phyloP scores from a whole-genome alignment of 768 basidiomycete species.

The Naganishia friedmannii region DNA sequence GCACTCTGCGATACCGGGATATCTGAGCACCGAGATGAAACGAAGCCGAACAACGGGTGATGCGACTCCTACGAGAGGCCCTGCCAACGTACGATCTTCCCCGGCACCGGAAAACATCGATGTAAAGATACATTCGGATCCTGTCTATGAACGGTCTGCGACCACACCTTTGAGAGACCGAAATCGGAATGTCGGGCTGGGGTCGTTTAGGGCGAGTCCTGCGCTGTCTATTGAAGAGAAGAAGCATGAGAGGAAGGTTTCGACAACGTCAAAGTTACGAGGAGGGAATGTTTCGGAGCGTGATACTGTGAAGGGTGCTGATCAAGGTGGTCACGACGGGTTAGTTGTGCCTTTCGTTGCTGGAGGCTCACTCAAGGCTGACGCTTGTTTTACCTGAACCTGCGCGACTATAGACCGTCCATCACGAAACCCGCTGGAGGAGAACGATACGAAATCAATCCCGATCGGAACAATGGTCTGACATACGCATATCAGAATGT shows the following conservation, averaged over 20 bases:
- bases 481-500: constrained; percentile 19
- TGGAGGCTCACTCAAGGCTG: too few relatives aligned
- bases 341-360: background rate
- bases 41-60: constrained; percentile 13
- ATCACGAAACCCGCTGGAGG: background rate
- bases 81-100: background rate
- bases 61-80: background rate
- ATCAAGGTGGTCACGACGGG: background rate
- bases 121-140: constrained; percentile 4
- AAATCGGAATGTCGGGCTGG: constrained; percentile 3
- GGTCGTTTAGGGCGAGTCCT: background rate
- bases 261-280: background rate
- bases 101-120: background rate
- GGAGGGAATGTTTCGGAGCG: background rate
- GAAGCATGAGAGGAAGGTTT: background rate
- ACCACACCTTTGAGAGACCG: constrained; percentile 4
- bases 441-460: constrained; percentile 25
- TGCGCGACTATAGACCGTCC: background rate
- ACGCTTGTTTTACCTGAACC: too few relatives aligned
- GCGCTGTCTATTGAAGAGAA: background rate
- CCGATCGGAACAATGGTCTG: constrained; percentile 18
- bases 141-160: background rate
- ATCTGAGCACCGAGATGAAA: constrained; percentile 17
- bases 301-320: background rate
- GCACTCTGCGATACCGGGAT: constrained; percentile 3